Evolutionary conservation across 176 grass and related monocot species (phyloP).

Genomic region (Leersia perrieri): DNA sequence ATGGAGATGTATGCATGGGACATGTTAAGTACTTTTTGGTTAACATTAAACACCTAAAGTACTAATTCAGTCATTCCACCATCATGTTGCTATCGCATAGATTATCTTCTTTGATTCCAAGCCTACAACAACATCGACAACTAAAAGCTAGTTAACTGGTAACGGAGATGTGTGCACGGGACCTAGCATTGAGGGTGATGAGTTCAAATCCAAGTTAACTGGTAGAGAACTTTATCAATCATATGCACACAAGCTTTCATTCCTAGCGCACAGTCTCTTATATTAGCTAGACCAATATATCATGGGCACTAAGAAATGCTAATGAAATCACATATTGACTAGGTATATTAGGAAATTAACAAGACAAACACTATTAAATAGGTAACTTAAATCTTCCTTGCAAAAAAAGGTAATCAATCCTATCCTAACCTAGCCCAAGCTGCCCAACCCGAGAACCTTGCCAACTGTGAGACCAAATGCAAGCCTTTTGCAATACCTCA

Average conservation of each 20-base stretch:
- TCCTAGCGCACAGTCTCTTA: conserved; percentile 16
- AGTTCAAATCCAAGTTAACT: neutral
- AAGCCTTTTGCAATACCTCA: neutral
- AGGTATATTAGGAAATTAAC: neutral
- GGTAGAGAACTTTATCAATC: neutral
- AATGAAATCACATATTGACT: neutral
- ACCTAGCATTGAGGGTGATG: neutral
- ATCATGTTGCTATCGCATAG: neutral
- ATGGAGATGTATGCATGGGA: too few relatives aligned
- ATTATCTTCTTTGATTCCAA: neutral
- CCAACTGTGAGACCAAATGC: neutral
- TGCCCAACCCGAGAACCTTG: neutral
- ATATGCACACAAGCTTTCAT: neutral
- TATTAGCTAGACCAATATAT: neutral
- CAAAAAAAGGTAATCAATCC: neutral
- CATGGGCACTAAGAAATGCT: neutral
- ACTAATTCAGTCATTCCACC: neutral
- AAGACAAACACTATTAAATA: neutral
- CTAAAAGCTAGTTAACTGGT: neutral
- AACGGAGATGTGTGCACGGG: neutral
- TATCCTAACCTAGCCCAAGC: neutral
- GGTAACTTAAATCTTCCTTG: neutral
- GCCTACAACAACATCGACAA: neutral
- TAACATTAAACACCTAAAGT: too few relatives aligned
- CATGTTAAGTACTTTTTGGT: too few relatives aligned